These are phyloP conservation scores for Phytophthora uliginosa DNA, from an alignment of 352 stramenopile genomes.

Conservation along the genomic window DNA sequence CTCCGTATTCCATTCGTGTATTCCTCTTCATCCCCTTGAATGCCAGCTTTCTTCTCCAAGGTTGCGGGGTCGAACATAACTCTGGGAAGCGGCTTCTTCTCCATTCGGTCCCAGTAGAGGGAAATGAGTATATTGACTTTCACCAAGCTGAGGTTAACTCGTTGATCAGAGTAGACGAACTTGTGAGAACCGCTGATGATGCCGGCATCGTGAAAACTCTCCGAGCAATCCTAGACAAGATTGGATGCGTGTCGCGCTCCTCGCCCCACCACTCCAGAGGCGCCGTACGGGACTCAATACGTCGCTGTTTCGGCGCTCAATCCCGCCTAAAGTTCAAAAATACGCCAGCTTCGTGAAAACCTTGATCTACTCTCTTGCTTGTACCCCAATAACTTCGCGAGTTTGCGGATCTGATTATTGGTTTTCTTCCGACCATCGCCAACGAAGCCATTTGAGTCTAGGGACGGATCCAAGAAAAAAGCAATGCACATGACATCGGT, in stretches of 20 bases:
- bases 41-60: background rate
- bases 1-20: too few species aligned
- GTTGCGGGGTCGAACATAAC: background rate
- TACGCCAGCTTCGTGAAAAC: background rate
- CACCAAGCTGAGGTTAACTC: background rate
- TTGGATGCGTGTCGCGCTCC: background rate
- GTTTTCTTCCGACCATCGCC: too few species aligned
- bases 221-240: background rate
- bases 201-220: too few species aligned
- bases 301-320: background rate
- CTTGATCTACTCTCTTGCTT: background rate
- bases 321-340: background rate
- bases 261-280: background rate
- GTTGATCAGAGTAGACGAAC: background rate
- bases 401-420: too few species aligned
- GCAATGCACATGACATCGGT: too few species aligned
- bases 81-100: background rate
- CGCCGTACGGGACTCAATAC: background rate
- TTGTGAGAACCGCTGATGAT: background rate
- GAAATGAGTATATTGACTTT: background rate
- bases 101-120: background rate
- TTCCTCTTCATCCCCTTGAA: too few species aligned
- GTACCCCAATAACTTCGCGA: background rate
- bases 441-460: too few species aligned
- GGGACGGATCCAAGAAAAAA: too few species aligned